Evolutionary conservation across 495 filamentous ascomycete species (phyloP).

Genomic region (Daldinia bambusicola): DNA sequence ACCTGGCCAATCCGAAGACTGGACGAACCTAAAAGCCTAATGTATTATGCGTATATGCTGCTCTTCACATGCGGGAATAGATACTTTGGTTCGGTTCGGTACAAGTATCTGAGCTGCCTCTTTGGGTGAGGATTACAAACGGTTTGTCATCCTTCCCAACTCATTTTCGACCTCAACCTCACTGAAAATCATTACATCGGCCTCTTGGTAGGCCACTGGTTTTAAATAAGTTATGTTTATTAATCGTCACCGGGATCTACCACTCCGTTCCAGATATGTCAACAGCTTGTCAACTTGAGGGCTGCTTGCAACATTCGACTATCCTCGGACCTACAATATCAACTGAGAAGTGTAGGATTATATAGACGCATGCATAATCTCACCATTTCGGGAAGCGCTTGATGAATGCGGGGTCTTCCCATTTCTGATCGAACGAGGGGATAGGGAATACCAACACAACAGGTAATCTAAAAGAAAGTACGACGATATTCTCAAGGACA

Average conservation of each 20-base stretch:
- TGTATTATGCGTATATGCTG: conserved; percentile 3
- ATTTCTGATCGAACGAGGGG: not conserved
- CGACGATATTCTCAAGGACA: no score
- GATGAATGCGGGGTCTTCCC: not conserved
- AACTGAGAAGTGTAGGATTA: not conserved
- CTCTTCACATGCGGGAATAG: not conserved
- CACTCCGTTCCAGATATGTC: conserved; percentile 12
- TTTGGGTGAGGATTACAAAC: conserved; percentile 20
- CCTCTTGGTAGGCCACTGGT: not conserved
- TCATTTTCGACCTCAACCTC: not conserved
- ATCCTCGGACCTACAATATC: not conserved
- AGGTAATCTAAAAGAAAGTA: no score
- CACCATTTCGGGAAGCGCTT: not conserved
- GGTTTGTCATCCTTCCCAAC: conserved; percentile 10
- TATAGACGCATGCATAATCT: not conserved
- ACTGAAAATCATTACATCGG: not conserved
- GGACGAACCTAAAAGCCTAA: not conserved
- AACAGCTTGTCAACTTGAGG: not conserved
- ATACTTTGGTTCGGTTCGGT: not conserved
- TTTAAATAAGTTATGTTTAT: conserved; percentile 7
- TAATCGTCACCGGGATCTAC: conserved; percentile 3
- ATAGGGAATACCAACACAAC: not conserved
- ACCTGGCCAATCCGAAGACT: conserved; percentile 4
- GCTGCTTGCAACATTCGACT: not conserved
- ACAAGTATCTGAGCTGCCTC: conserved; percentile 2